phyloP scores from a whole-genome alignment of 176 grass and related monocot species.

The Secale cereale region DNA sequence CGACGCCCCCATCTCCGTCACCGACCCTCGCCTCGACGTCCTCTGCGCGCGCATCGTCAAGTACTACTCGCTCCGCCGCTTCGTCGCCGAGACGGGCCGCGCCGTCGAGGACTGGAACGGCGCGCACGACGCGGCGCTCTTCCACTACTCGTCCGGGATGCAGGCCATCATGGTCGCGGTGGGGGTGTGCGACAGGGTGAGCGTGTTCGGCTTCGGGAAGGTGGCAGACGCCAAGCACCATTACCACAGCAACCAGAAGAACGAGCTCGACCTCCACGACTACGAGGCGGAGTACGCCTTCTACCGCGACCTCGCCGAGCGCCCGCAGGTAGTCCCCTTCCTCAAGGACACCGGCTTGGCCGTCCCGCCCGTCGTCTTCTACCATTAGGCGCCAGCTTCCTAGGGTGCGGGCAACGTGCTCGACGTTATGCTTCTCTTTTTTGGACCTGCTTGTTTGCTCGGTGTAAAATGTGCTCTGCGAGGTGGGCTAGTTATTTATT shows the following conservation, averaged over 20 bases:
- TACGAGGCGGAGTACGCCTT: conserved; percentile 92
- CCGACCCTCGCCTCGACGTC: conserved; percentile 74
- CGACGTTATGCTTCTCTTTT: conserved; percentile 20
- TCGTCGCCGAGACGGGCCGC: conserved; percentile 55
- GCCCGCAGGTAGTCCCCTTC: conserved; percentile 77
- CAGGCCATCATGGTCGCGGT: conserved; percentile 89
- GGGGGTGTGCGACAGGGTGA: conserved; percentile 76
- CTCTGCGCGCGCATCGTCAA: conserved; percentile 86
- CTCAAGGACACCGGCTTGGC: conserved; percentile 57
- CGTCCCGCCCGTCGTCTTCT: conserved; percentile 71
- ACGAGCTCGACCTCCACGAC: conserved; percentile 87
- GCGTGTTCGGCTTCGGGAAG: conserved; percentile 88
- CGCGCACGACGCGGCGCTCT: conserved; percentile 50
- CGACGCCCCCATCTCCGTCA: conserved; percentile 57
- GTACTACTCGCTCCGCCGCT: conserved; percentile 83
- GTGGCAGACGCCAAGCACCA: conserved; percentile 74
- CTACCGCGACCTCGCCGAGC: conserved; percentile 63
- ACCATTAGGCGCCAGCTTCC: conserved; percentile 42
- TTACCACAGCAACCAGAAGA: conserved; percentile 93
- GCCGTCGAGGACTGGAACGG: conserved; percentile 53
- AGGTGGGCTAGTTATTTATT: conserved; percentile 21
- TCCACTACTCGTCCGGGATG: conserved; percentile 96
- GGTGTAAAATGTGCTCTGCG: conserved; percentile 32
- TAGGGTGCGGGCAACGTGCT: not conserved
- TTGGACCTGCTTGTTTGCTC: not conserved